Evolutionary conservation across 768 basidiomycete species (phyloP).

Genomic region (Auriscalpium microsporum): DNA sequence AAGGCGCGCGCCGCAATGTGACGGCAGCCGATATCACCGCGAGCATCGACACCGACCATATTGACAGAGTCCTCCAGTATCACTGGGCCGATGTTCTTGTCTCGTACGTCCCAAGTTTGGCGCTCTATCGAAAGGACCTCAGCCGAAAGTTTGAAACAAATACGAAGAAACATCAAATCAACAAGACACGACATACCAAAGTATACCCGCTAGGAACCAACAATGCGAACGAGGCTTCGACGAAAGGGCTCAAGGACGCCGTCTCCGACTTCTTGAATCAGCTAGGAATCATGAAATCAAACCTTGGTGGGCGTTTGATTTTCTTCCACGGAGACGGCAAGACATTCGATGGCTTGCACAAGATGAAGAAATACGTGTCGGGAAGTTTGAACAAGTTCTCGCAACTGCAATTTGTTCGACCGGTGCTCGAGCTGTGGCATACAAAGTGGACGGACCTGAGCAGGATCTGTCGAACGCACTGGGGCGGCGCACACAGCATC

Average conservation of each 20-base stretch:
- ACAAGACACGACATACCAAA: background rate
- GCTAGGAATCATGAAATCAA: background rate
- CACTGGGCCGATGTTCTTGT: too few species aligned
- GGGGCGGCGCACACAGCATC: too few species aligned
- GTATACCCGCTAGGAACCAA: conserved; percentile 7
- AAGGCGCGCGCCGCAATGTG: too few species aligned
- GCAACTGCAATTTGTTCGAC: background rate
- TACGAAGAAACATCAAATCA: too few species aligned
- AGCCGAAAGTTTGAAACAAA: too few species aligned
- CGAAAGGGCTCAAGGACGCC: conserved; percentile 3
- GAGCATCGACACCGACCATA: too few species aligned
- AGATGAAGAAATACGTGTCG: background rate
- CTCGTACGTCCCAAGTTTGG: too few species aligned
- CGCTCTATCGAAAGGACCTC: too few species aligned
- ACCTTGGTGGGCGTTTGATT: background rate
- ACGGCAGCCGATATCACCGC: too few species aligned
- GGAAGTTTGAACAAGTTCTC: background rate
- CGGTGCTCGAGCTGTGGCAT: background rate
- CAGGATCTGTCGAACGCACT: too few species aligned
- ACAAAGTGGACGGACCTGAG: too few species aligned
- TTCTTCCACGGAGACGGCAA: conserved; percentile 10
- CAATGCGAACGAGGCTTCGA: background rate
- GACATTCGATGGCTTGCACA: conserved; percentile 4
- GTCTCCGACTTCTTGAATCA: conserved; percentile 6
- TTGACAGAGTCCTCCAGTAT: too few species aligned